phyloP scores from a whole-genome alignment of 306 rosid genomes.

The Delonix regia region DNA sequence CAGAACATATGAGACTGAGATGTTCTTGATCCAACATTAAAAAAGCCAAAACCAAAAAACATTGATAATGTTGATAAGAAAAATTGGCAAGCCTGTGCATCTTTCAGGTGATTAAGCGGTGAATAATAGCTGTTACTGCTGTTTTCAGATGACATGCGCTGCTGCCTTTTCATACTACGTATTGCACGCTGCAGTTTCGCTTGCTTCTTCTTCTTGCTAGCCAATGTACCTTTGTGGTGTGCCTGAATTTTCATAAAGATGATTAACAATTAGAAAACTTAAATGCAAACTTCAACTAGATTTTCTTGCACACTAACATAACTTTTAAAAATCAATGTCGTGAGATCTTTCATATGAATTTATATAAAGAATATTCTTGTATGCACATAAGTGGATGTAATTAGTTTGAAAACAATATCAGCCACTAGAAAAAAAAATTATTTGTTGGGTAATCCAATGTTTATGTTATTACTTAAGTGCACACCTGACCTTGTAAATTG shows the following conservation, averaged over 20 bases:
- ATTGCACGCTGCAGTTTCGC: conserved; percentile 79
- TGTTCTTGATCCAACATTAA: conserved; percentile 9
- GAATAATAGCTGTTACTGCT: conserved; percentile 61
- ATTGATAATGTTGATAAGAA: conserved; percentile 1
- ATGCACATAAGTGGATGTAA: not conserved
- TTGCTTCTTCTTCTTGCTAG: conserved; percentile 91
- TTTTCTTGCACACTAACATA: conserved; percentile 4
- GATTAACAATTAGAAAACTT: conserved; percentile 2
- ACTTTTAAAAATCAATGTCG: not conserved
- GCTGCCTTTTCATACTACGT: conserved; percentile 77
- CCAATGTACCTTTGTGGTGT: conserved; percentile 77
- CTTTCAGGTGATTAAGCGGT: conserved; percentile 84
- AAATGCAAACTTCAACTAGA: conserved; percentile 3
- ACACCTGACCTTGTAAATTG: conserved; percentile 74
- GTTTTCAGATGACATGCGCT: conserved; percentile 65
- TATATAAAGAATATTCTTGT: not conserved
- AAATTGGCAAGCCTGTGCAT: conserved; percentile 72
- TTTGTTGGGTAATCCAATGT: not conserved
- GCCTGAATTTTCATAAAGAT: conserved; percentile 55
- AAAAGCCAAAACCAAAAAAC: conserved; percentile 20
- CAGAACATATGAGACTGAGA: conserved; percentile 35
- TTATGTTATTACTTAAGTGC: not conserved
- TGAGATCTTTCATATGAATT: conserved; percentile 7
- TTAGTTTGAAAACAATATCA: not conserved
- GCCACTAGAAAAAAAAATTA: not conserved